These are phyloP conservation scores for Rhizophora mangle DNA, from an alignment of 345 rosid genomes.

Conservation along the genomic window DNA sequence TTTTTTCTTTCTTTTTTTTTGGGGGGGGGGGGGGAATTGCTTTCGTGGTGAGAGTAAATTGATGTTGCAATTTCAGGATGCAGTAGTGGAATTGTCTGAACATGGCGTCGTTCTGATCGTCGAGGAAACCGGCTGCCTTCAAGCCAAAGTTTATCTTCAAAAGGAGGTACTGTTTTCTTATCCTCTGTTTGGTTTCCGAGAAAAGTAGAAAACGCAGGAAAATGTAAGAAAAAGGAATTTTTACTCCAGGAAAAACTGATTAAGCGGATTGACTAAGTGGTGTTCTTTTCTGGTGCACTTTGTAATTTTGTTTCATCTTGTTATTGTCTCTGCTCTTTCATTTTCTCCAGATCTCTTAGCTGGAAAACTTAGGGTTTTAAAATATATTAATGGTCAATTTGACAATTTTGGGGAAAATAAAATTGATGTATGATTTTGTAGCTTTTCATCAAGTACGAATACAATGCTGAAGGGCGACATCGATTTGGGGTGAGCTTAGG, in stretches of 20 bases:
- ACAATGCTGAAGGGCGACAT: constrained; percentile 64
- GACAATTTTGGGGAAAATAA: background rate
- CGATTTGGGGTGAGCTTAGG: constrained; percentile 87
- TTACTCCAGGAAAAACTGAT: no score
- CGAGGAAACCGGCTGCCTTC: constrained; percentile 88
- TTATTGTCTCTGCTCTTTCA: background rate
- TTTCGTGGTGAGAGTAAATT: background rate
- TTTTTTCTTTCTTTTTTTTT: background rate
- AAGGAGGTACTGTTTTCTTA: constrained; percentile 53
- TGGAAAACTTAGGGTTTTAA: background rate
- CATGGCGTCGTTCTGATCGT: constrained; percentile 81
- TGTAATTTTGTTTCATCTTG: background rate
- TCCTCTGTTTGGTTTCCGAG: background rate
- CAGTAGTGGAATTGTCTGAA: constrained; percentile 75
- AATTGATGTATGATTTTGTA: constrained; percentile 19
- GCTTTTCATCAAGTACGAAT: constrained; percentile 73
- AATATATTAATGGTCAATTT: background rate
- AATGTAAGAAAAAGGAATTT: background rate
- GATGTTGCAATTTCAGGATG: constrained; percentile 46
- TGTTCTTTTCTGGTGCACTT: background rate
- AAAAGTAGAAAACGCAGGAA: background rate
- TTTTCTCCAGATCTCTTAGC: background rate
- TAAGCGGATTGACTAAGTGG: background rate
- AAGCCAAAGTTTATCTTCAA: constrained; percentile 88
- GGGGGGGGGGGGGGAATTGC: background rate